phyloP scores from a whole-genome alignment of 176 grass and related monocot genomes.

The Dendrocalamus sinicus region DNA sequence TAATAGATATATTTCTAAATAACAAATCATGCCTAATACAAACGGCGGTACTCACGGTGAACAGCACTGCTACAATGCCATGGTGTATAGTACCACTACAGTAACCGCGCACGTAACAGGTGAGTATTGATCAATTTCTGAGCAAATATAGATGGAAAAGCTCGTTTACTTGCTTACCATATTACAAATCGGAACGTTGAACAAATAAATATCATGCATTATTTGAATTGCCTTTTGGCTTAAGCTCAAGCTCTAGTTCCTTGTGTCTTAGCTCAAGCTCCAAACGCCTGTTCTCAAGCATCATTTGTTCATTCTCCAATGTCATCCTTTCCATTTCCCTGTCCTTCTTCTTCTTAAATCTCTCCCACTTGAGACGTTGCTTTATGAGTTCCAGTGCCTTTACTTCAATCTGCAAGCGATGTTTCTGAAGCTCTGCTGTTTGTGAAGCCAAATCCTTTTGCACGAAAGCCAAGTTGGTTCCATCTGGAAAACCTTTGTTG shows the following conservation, averaged over 20 bases:
- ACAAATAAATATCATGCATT: conserved; percentile 39
- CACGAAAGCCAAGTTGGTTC: conserved; percentile 46
- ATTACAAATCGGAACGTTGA: conserved; percentile 24
- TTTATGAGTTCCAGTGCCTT: conserved; percentile 58
- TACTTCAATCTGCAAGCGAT: conserved; percentile 55
- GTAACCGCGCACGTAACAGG: no score
- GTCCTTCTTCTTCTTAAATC: conserved; percentile 65
- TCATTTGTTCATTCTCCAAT: conserved; percentile 64
- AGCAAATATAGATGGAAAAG: conserved; percentile 2
- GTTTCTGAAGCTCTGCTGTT: conserved; percentile 52
- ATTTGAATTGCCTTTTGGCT: conserved; percentile 46
- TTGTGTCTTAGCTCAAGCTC: conserved; percentile 56
- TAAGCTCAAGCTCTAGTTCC: conserved; percentile 64
- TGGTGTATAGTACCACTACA: no score
- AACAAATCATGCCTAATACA: no score
- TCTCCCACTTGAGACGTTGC: conserved; percentile 62
- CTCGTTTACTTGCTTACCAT: conserved; percentile 37
- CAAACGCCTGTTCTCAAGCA: conserved; percentile 60
- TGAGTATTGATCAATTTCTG: neutral
- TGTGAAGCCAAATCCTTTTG: conserved; percentile 44
- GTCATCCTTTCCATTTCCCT: conserved; percentile 67
- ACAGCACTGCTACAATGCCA: no score
- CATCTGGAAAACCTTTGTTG: conserved; percentile 56
- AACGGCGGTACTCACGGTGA: no score
- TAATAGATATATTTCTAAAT: no score